These are phyloP conservation scores for Cardamine occulta DNA, from an alignment of 345 rosid species.

Conservation along the genomic window DNA sequence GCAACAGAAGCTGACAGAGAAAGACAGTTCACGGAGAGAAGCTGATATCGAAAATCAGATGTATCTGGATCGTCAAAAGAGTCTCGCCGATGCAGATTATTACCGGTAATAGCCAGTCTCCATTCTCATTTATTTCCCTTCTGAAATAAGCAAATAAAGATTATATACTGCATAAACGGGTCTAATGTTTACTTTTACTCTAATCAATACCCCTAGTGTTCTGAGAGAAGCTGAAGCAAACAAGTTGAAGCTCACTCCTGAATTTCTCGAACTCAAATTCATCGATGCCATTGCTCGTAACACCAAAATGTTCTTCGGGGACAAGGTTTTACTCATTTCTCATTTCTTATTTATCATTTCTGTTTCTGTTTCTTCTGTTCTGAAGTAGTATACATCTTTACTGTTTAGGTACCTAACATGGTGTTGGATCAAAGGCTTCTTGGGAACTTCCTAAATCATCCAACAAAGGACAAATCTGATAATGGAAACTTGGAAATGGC, in stretches of 20 bases:
- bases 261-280: slow-evolving; percentile 87
- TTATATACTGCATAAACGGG: neutral
- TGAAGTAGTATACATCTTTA: slow-evolving; percentile 21
- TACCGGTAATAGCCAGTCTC: slow-evolving; percentile 57
- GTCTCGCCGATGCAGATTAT: slow-evolving; percentile 82
- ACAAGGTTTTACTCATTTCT: slow-evolving; percentile 56
- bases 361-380: slow-evolving; percentile 18
- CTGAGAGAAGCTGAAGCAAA: slow-evolving; percentile 91
- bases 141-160: neutral
- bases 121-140: neutral
- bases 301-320: slow-evolving; percentile 89
- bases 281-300: slow-evolving; percentile 83
- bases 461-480: slow-evolving; percentile 27
- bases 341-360: neutral
- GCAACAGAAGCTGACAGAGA: slow-evolving; percentile 90
- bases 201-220: slow-evolving; percentile 48
- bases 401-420: slow-evolving; percentile 77
- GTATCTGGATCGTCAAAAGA: slow-evolving; percentile 78
- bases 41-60: slow-evolving; percentile 84
- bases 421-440: slow-evolving; percentile 84
- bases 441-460: slow-evolving; percentile 62
- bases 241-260: slow-evolving; percentile 83
- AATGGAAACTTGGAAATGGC: slow-evolving; percentile 33
- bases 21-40: slow-evolving; percentile 74
- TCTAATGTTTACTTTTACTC: slow-evolving; percentile 12